Evolutionary conservation across 306 rosid genomes (phyloP).

Genomic region (Castanea sativa): DNA sequence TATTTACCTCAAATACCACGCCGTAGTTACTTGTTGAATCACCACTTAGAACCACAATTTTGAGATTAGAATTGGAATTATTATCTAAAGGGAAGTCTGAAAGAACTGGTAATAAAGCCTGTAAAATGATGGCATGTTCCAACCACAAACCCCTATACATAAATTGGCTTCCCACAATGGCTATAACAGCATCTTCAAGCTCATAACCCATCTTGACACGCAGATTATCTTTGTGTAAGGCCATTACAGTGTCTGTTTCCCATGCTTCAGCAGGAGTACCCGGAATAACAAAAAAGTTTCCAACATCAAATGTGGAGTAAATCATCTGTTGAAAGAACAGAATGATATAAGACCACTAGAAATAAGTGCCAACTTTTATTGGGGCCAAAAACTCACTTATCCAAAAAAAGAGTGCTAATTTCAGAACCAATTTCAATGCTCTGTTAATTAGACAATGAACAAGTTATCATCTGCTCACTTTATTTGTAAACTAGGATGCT

Average conservation of each 20-base stretch:
- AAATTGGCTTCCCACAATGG: slow-evolving; percentile 87
- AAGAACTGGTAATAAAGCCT: slow-evolving; percentile 68
- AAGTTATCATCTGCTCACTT: slow-evolving; percentile 4
- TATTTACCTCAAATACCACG: slow-evolving; percentile 64
- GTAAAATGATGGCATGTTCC: slow-evolving; percentile 84
- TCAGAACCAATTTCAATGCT: neutral
- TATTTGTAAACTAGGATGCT: slow-evolving; percentile 5
- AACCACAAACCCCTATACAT: slow-evolving; percentile 87
- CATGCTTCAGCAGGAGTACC: slow-evolving; percentile 74
- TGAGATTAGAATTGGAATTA: slow-evolving; percentile 47
- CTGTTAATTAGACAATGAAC: neutral
- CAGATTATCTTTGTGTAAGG: slow-evolving; percentile 44
- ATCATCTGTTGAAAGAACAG: slow-evolving; percentile 62
- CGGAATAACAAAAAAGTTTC: slow-evolving; percentile 87
- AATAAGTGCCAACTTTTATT: slow-evolving; percentile 4
- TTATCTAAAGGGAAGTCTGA: slow-evolving; percentile 41
- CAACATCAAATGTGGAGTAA: slow-evolving; percentile 78
- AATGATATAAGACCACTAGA: slow-evolving; percentile 20
- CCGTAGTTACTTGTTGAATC: slow-evolving; percentile 72
- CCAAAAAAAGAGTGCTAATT: slow-evolving; percentile 8
- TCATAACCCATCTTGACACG: slow-evolving; percentile 58
- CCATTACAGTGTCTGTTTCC: slow-evolving; percentile 58
- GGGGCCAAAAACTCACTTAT: no score
- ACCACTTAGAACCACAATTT: slow-evolving; percentile 65
- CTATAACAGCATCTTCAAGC: slow-evolving; percentile 61